phyloP scores from a whole-genome alignment of 2,329 filamentous ascomycete species.

The Penicillium brevicompactum region DNA sequence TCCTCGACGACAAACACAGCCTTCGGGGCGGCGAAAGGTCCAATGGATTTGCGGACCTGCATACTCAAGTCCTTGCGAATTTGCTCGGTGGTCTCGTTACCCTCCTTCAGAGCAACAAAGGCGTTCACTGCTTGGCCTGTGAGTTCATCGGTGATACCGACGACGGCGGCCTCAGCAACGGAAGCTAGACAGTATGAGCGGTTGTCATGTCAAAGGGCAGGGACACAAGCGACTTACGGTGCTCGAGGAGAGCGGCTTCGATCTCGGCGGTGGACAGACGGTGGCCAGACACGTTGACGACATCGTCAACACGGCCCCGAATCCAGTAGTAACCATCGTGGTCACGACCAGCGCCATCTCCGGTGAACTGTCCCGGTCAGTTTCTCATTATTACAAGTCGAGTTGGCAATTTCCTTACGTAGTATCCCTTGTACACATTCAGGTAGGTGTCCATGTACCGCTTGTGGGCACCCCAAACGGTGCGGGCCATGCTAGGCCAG shows the following conservation, averaged over 20 bases:
- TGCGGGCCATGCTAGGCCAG: slow-evolving; percentile 98
- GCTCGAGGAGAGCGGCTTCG: slow-evolving; percentile 93
- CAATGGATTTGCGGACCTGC: slow-evolving; percentile 96
- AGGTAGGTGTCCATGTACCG: slow-evolving; percentile 98
- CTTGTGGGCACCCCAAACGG: slow-evolving; percentile 96
- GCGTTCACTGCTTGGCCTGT: slow-evolving; percentile 97
- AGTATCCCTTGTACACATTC: slow-evolving; percentile 97
- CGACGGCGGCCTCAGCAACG: slow-evolving; percentile 92
- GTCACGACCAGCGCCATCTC: slow-evolving; percentile 90
- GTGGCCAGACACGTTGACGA: slow-evolving; percentile 97
- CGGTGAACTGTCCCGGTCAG: slow-evolving; percentile 47
- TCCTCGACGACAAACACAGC: slow-evolving; percentile 88
- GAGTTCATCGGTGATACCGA: slow-evolving; percentile 89
- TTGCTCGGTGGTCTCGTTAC: slow-evolving; percentile 72
- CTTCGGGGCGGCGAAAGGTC: slow-evolving; percentile 95
- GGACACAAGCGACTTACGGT: slow-evolving; percentile 54
- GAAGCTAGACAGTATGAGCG: slow-evolving; percentile 30
- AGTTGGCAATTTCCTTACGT: slow-evolving; percentile 62
- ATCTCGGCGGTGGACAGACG: slow-evolving; percentile 97
- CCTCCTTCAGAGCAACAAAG: slow-evolving; percentile 90
- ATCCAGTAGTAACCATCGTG: slow-evolving; percentile 99
- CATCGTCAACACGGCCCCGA: slow-evolving; percentile 94
- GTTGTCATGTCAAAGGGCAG: neutral
- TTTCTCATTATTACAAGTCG: neutral
- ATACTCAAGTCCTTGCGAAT: slow-evolving; percentile 91